Evolutionary conservation across 169 alveolate species (phyloP).

Genomic region (Perkinsus olseni): DNA sequence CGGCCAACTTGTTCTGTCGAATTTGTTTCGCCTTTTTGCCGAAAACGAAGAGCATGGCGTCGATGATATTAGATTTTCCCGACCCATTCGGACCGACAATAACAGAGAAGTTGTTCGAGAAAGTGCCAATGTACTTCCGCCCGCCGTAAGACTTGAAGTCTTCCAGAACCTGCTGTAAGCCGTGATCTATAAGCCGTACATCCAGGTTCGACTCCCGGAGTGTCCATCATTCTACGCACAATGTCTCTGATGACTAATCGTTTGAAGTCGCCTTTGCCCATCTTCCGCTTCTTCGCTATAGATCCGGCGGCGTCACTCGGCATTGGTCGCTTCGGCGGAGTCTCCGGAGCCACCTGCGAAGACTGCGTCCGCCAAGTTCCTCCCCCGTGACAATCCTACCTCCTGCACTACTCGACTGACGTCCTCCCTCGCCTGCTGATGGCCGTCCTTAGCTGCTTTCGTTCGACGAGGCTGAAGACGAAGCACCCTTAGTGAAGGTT

Average conservation of each 20-base stretch:
- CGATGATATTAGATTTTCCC: constrained; percentile 98
- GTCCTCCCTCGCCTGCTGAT: not conserved
- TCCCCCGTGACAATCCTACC: not conserved
- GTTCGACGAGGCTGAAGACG: not conserved
- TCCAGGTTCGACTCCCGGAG: not conserved
- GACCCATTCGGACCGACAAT: constrained; percentile 98
- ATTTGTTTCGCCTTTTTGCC: constrained; percentile 93
- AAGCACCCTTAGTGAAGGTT: no score
- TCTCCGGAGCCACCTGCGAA: not conserved
- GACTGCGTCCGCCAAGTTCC: not conserved
- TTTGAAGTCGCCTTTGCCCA: not conserved
- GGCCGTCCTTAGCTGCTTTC: not conserved
- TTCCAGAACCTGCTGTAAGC: constrained; percentile 32
- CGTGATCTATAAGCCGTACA: not conserved
- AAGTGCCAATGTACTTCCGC: constrained; percentile 23
- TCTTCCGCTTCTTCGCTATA: not conserved
- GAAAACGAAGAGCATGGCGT: constrained; percentile 95
- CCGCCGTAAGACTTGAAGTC: constrained; percentile 47
- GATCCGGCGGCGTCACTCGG: not conserved
- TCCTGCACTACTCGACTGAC: not conserved
- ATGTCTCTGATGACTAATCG: not conserved
- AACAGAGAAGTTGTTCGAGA: constrained; percentile 65
- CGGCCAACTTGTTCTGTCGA: constrained; percentile 86
- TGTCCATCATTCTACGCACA: not conserved
- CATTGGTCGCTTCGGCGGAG: not conserved